These are phyloP conservation scores for Fragaria vesca DNA, from an alignment of 306 rosid species.

Conservation along the genomic window DNA sequence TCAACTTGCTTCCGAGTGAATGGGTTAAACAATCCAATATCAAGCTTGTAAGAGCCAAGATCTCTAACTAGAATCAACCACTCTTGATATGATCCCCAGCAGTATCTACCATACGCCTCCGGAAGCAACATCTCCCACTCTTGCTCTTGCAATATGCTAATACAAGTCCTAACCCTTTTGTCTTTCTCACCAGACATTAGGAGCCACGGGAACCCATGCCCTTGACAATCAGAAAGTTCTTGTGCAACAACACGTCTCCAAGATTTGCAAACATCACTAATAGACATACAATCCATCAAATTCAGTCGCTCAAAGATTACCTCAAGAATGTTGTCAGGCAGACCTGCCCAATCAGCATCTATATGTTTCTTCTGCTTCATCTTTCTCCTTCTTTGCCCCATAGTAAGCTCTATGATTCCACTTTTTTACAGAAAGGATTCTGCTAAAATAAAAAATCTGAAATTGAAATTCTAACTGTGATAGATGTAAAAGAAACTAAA, in stretches of 20 bases:
- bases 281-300: slow-evolving; percentile 46
- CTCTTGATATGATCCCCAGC: slow-evolving; percentile 67
- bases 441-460: neutral
- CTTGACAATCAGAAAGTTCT: slow-evolving; percentile 46
- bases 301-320: slow-evolving; percentile 38
- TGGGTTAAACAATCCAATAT: slow-evolving; percentile 49
- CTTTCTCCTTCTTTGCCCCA: slow-evolving; percentile 35
- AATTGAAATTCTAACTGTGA: neutral
- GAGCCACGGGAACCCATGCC: slow-evolving; percentile 59
- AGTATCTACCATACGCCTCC: slow-evolving; percentile 42
- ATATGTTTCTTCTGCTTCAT: slow-evolving; percentile 20
- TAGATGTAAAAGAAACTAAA: neutral
- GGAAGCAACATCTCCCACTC: slow-evolving; percentile 54
- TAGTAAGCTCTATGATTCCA: slow-evolving; percentile 25
- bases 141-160: slow-evolving; percentile 48
- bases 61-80: slow-evolving; percentile 54
- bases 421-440: neutral
- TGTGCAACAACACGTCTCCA: slow-evolving; percentile 50
- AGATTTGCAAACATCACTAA: slow-evolving; percentile 52
- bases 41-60: slow-evolving; percentile 35
- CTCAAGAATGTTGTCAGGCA: slow-evolving; percentile 37
- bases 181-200: slow-evolving; percentile 53
- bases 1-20: slow-evolving; percentile 39
- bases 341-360: slow-evolving; percentile 48
- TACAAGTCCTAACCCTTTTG: slow-evolving; percentile 43